These are phyloP conservation scores for Coleophoma crateriformis DNA, from an alignment of 2,329 filamentous ascomycete species.

Conservation along the genomic window DNA sequence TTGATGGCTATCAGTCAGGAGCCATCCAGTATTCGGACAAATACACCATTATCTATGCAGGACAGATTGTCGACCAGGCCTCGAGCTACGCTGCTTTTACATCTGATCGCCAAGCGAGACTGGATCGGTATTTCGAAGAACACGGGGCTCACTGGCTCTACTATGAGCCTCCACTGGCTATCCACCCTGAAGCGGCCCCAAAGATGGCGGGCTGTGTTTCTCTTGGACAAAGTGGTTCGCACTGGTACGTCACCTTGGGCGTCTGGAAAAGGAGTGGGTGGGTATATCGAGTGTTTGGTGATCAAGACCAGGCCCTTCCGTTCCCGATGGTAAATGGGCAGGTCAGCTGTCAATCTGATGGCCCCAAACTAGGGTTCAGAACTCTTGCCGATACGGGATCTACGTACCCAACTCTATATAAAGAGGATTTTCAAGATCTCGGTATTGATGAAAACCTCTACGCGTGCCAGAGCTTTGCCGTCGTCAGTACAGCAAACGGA, in stretches of 20 bases:
- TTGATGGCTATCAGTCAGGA: conserved; percentile 33
- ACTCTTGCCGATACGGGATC: conserved; percentile 38
- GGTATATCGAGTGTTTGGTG: too few species aligned
- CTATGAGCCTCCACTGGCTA: conserved; percentile 37
- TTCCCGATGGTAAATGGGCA: too few species aligned
- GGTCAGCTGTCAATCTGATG: conserved; percentile 2
- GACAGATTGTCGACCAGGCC: conserved; percentile 35
- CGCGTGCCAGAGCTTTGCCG: conserved; percentile 28
- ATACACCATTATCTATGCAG: conserved; percentile 38
- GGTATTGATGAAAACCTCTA: conserved; percentile 28
- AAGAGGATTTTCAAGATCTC: conserved; percentile 29
- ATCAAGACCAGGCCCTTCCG: too few species aligned
- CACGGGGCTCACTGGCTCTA: conserved; percentile 39
- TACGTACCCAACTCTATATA: conserved; percentile 32
- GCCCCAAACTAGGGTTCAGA: conserved; percentile 26
- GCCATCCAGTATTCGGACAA: conserved; percentile 32
- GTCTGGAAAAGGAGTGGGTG: conserved; percentile 11
- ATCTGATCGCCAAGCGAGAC: conserved; percentile 29
- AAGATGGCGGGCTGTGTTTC: background rate
- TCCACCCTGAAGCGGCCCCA: conserved; percentile 7
- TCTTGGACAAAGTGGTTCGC: background rate
- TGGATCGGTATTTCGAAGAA: conserved; percentile 30
- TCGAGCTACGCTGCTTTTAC: conserved; percentile 32
- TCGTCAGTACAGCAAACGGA: conserved; percentile 16
- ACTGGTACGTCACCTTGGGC: conserved; percentile 10